Evolutionary conservation across 345 rosid genomes (phyloP), one percentile per base, ranked within the genome.

Genomic region (Theobroma cacao): DNA sequence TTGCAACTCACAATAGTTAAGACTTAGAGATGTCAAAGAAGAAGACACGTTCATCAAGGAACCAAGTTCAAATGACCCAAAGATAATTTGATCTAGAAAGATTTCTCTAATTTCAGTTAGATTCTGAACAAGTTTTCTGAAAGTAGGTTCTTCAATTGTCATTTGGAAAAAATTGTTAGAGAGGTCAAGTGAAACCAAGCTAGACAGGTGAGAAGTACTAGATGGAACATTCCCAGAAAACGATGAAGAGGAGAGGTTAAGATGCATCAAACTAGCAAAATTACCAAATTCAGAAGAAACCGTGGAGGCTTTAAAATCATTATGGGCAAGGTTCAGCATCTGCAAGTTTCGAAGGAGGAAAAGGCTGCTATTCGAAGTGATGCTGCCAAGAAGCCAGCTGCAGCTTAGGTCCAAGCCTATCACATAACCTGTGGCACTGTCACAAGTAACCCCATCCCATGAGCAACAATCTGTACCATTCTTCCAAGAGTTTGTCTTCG

Each of bases 401-500:
- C 59, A 56, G 8, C 43, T 20, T 24, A 80, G 78, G 71, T 81
- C 82, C 3, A 78, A 82, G 50, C 80, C 63, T 30, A 72, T 47
- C 4, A 78, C 80, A 17, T 80, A 30, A 3, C 78, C 76, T 0
- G 60, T 75, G 24, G 56, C 15, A 0, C 0, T 0, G 17, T 84
- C 82, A 4, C 80, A 84, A 0, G 61, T 78, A 10, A 82, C 76
- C 0, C 85, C 82, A 48, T 82, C 80, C 81, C 84, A 78, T 6
- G n/a, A 75, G 66, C 85, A 82, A 55, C 84, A 82, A 67, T 82
- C 77, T 0, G 33, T 45, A 7, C 58, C 84, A 3, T 58, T 56
- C 6, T 62, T 77, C 83, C 81, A 83, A 0, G 74, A 77, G 2
- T 22, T 45, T 5, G 20, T 83, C 40, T 78, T 50, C 10, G 63